A percentile compares a stretch with the other conserved stretches of the same genome.
Evolutionary conservation across 139 green algal genomes (phyloP).

Genomic region (Tetradesmus lagerheimii): DNA sequence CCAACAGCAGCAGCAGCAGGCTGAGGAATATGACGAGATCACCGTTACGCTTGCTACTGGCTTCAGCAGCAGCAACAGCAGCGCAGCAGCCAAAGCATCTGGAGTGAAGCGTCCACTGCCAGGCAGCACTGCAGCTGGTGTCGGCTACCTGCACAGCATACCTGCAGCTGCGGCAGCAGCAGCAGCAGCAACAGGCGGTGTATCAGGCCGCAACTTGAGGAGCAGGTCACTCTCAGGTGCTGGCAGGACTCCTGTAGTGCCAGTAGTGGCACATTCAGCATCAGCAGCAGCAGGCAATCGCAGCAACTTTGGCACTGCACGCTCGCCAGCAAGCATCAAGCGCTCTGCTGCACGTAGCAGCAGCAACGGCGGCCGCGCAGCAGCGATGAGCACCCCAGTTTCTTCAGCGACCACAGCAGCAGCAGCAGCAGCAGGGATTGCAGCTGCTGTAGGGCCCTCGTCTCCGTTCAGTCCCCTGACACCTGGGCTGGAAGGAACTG

Average conservation of each 20-base stretch:
- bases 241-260: not conserved
- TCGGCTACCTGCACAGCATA: not conserved
- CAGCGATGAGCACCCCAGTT: not conserved
- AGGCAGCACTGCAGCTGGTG: not conserved
- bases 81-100: not conserved
- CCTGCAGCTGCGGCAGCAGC: too few species aligned
- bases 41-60: not conserved
- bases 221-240: not conserved
- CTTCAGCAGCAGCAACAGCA: not conserved
- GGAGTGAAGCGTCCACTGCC: not conserved
- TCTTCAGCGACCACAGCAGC: too few species aligned
- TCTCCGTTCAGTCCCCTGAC: not conserved
- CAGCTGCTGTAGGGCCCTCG: not conserved
- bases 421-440: not conserved
- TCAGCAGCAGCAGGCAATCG: constrained; percentile 4
- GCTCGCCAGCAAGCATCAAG: not conserved
- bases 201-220: not conserved
- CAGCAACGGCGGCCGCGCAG: not conserved
- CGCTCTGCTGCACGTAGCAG: not conserved
- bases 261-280: not conserved
- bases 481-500: not conserved
- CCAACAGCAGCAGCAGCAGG: not conserved
- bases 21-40: not conserved
- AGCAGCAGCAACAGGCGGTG: not conserved
- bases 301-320: not conserved